A percentile compares a stretch with the other conserved stretches of the same genome.
Conservation (phyloP, 345 rosid species). For the Populus tremula region DNA sequence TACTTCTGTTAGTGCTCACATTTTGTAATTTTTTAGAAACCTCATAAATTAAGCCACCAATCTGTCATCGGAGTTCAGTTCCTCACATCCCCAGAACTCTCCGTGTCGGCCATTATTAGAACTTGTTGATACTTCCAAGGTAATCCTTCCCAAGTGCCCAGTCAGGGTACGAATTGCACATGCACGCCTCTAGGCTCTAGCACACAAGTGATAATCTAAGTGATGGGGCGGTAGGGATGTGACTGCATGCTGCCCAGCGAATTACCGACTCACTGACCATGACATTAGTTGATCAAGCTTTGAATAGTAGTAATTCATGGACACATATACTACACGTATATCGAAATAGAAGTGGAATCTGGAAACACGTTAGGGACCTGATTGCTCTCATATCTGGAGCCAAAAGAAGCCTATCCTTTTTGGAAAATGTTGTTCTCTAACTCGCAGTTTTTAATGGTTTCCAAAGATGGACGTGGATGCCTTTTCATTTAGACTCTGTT, state of each 20-base stretch:
- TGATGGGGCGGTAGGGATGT: slow-evolving; percentile 64
- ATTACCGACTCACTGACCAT: slow-evolving; percentile 60
- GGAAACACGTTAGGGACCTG: background rate
- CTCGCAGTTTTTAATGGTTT: background rate
- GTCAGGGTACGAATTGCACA: background rate
- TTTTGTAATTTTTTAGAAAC: background rate
- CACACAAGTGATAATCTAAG: slow-evolving; percentile 73
- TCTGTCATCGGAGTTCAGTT: slow-evolving; percentile 25
- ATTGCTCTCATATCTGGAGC: background rate
- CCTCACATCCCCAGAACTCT: slow-evolving; percentile 3
- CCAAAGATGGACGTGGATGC: background rate
- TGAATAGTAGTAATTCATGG: background rate
- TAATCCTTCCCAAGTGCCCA: background rate
- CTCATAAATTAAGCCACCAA: background rate
- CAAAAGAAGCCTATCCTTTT: background rate
- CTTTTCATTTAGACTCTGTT: too few species aligned
- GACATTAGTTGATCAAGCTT: slow-evolving; percentile 49
- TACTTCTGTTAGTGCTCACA: background rate
- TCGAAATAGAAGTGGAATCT: background rate
- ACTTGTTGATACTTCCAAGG: slow-evolving; percentile 1
- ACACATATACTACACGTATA: background rate
- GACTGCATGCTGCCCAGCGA: slow-evolving; percentile 83
- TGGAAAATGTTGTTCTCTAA: background rate
- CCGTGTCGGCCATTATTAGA: background rate
- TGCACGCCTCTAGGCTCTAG: slow-evolving; percentile 38